phyloP scores from a whole-genome alignment of 805 yeast genomes.

The Myxozyma neotropica region DNA sequence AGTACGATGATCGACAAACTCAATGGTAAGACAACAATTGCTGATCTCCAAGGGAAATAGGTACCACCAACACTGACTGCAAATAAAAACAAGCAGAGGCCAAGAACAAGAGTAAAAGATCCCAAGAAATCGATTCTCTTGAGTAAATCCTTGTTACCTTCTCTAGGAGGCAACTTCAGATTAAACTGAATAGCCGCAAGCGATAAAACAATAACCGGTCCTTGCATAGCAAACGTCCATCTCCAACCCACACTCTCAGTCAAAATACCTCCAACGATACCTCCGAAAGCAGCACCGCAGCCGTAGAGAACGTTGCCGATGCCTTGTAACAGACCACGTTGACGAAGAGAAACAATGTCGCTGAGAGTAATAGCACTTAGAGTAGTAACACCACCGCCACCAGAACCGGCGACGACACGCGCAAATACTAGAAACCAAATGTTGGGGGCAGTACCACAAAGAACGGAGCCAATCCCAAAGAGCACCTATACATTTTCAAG shows the following conservation, averaged over 20 bases:
- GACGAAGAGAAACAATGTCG: conserved; percentile 72
- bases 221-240: conserved; percentile 47
- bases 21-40: conserved; percentile 45
- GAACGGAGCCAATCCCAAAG: conserved; percentile 55
- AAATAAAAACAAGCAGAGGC: conserved; percentile 59
- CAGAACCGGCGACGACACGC: conserved; percentile 79
- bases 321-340: conserved; percentile 84
- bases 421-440: conserved; percentile 44
- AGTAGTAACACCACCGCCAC: conserved; percentile 87
- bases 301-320: conserved; percentile 76
- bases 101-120: conserved; percentile 57
- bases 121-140: conserved; percentile 68
- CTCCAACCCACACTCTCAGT: conserved; percentile 66
- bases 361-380: conserved; percentile 74
- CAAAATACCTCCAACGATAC: conserved; percentile 57
- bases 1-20: conserved; percentile 42
- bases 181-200: conserved; percentile 41
- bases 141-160: conserved; percentile 51
- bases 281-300: conserved; percentile 76
- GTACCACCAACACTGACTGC: conserved; percentile 70
- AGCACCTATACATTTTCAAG: conserved; percentile 40
- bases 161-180: conserved; percentile 36
- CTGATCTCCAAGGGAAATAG: conserved; percentile 52
- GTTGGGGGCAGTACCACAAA: conserved; percentile 50
- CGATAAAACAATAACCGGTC: conserved; percentile 46